These are phyloP conservation scores for Luffa aegyptiaca DNA, from an alignment of 306 rosid species.

Conservation along the genomic window DNA sequence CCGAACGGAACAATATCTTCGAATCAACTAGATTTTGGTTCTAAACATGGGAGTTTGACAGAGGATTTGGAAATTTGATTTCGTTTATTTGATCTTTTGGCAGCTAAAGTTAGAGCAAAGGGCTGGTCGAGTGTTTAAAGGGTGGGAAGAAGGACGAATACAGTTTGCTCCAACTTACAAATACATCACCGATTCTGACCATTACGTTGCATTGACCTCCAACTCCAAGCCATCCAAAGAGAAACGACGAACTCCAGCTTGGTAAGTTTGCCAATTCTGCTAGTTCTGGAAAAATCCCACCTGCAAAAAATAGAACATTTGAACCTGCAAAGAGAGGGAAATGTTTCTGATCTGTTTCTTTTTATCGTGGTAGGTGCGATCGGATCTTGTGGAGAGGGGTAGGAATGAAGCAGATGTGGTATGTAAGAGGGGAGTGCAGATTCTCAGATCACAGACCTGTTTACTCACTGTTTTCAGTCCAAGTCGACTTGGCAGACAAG, in stretches of 20 bases:
- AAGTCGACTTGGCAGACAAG: conserved; percentile 28
- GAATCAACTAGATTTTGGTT: neutral
- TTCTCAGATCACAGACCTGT: conserved; percentile 98
- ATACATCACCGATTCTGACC: conserved; percentile 64
- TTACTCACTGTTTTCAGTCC: conserved; percentile 46
- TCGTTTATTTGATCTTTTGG: neutral
- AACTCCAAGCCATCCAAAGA: conserved; percentile 52
- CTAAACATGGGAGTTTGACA: neutral
- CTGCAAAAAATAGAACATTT: neutral
- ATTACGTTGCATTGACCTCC: conserved; percentile 51
- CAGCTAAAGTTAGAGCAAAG: conserved; percentile 70
- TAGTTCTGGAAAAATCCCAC: neutral
- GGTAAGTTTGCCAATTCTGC: conserved; percentile 38
- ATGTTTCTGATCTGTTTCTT: neutral
- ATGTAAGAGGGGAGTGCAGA: conserved; percentile 72
- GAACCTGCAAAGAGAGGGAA: neutral
- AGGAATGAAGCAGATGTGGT: conserved; percentile 59
- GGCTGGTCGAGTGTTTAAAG: conserved; percentile 79
- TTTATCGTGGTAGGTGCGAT: conserved; percentile 58
- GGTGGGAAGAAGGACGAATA: conserved; percentile 88
- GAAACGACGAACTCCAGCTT: conserved; percentile 80
- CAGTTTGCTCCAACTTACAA: conserved; percentile 87
- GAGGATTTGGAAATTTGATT: neutral
- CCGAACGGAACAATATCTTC: neutral
- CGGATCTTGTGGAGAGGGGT: conserved; percentile 92